phyloP scores from a whole-genome alignment of 2,329 filamentous ascomycete species.

The Hypoxylon sp. region DNA sequence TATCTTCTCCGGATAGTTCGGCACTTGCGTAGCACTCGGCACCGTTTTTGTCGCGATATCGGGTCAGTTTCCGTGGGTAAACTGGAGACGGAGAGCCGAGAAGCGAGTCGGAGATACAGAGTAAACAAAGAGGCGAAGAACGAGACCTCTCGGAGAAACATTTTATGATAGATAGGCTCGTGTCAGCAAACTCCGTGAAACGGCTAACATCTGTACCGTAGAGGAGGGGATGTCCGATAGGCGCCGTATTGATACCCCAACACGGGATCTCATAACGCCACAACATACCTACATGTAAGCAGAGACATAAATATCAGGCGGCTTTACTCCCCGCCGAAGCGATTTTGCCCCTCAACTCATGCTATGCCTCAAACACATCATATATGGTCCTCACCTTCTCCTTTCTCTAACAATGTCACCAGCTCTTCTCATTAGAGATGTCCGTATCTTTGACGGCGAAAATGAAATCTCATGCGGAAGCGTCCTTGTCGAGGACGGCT shows the following conservation, averaged over 20 bases:
- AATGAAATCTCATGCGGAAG: constrained; percentile 58
- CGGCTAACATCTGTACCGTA: background rate
- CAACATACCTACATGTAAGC: background rate
- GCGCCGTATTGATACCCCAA: background rate
- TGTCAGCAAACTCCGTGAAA: background rate
- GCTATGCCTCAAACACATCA: background rate
- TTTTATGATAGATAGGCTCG: background rate
- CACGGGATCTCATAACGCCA: background rate
- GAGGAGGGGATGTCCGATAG: background rate
- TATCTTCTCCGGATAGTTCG: background rate
- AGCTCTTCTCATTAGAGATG: constrained; percentile 42
- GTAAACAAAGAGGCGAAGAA: background rate
- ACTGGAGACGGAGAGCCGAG: background rate
- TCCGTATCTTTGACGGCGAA: constrained; percentile 65
- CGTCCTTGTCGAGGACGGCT: constrained; percentile 59
- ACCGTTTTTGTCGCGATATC: background rate
- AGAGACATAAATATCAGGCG: background rate
- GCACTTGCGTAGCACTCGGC: background rate
- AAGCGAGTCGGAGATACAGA: background rate
- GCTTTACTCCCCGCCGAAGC: too few species aligned
- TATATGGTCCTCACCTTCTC: background rate
- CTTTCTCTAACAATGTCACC: constrained; percentile 20
- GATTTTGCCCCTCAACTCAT: background rate
- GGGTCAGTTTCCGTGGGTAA: background rate
- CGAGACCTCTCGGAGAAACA: background rate